Evolutionary conservation across 192 early-diverging fungal genomes (phyloP).

Genomic region (Diversispora epigaea): DNA sequence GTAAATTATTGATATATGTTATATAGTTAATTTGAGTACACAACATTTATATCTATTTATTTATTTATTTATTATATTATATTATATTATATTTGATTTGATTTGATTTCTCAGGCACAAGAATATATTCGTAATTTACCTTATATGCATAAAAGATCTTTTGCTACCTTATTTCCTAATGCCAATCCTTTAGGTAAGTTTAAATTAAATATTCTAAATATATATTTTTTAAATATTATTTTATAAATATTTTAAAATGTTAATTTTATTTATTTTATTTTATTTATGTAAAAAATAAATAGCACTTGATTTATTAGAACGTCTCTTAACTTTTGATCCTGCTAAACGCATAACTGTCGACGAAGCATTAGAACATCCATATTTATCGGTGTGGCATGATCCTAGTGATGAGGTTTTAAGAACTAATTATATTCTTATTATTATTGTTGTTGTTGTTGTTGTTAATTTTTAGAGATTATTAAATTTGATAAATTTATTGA

Average conservation of each 20-base stretch:
- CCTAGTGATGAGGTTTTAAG: conserved; percentile 41
- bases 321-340: conserved; percentile 80
- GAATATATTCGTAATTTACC: conserved; percentile 85
- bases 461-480: not conserved
- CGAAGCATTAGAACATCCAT: conserved; percentile 83
- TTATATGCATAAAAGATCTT: conserved; percentile 71
- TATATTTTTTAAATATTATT: not conserved
- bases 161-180: conserved; percentile 73
- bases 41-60: not conserved
- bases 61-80: not conserved
- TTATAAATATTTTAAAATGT: not conserved
- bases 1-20: conserved; percentile 21
- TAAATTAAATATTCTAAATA: conserved; percentile 39
- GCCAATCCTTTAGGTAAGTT: conserved; percentile 73
- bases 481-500: not conserved
- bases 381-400: conserved; percentile 62
- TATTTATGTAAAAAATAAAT: not conserved
- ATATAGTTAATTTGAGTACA: not conserved
- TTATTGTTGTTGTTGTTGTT: not conserved
- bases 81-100: conserved; percentile 10
- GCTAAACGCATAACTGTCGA: conserved; percentile 79
- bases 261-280: not conserved
- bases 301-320: conserved; percentile 81
- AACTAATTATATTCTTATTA: not conserved
- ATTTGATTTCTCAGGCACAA: conserved; percentile 56